These are phyloP conservation scores for Salvia hispanica DNA, from an alignment of 257 asterid species.

Conservation along the genomic window DNA sequence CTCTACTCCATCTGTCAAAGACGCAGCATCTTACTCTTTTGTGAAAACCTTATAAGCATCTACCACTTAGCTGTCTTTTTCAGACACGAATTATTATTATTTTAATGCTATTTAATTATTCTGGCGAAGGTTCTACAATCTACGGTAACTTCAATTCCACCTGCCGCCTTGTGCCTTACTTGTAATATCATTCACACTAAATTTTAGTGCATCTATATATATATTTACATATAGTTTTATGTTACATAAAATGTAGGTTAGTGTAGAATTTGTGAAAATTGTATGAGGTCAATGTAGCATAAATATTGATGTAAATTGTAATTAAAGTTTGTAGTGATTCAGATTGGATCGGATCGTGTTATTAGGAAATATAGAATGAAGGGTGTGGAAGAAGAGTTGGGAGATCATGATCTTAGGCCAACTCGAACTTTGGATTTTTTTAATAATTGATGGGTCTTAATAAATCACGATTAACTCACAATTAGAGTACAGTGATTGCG, in stretches of 20 bases:
- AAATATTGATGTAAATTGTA: not conserved
- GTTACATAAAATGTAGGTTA: not conserved
- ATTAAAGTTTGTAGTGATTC: not conserved
- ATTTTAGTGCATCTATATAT: too few species aligned
- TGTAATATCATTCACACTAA: not conserved
- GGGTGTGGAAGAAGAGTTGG: not conserved
- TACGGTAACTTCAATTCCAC: conserved; percentile 28
- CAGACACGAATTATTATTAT: not conserved
- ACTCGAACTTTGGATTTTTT: not conserved
- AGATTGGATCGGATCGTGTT: conserved; percentile 14
- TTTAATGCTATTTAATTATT: conserved; percentile 6
- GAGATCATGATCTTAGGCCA: not conserved
- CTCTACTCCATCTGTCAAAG: not conserved
- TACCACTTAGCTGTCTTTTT: conserved; percentile 33
- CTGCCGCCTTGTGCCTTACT: conserved; percentile 21
- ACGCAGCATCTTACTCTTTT: conserved; percentile 26
- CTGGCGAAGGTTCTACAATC: conserved; percentile 22
- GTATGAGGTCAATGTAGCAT: not conserved
- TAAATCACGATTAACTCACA: not conserved
- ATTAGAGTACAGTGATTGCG: not conserved
- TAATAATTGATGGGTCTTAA: not conserved
- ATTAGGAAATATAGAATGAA: not conserved
- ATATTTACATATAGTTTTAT: not conserved
- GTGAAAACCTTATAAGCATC: conserved; percentile 12
- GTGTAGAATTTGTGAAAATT: not conserved